Evolutionary conservation across 495 filamentous ascomycete species (phyloP).

Genomic region (Podospora conica): DNA sequence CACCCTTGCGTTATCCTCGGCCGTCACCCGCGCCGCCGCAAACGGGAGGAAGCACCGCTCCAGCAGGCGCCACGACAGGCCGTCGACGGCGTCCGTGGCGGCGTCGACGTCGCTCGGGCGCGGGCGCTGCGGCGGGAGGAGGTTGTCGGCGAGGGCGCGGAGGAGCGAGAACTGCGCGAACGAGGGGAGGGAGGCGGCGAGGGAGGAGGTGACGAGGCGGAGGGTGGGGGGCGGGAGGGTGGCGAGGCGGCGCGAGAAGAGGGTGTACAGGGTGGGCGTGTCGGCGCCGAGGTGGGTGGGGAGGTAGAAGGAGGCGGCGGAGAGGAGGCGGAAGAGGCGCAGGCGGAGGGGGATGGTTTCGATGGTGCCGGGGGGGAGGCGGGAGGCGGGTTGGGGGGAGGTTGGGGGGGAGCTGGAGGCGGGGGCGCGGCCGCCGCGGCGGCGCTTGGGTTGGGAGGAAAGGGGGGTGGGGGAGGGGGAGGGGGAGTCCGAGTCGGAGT

Average conservation of each 20-base stretch:
- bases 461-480: not conserved
- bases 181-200: slow-evolving; percentile 38
- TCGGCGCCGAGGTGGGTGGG: slow-evolving; percentile 45
- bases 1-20: slow-evolving; percentile 74
- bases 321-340: slow-evolving; percentile 48
- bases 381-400: not conserved
- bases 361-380: slow-evolving; percentile 40
- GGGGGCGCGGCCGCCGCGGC: not conserved
- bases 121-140: slow-evolving; percentile 53
- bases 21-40: slow-evolving; percentile 54
- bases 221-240: slow-evolving; percentile 65
- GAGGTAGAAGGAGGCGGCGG: slow-evolving; percentile 22
- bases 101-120: slow-evolving; percentile 36
- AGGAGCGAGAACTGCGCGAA: slow-evolving; percentile 54
- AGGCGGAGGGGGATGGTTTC: slow-evolving; percentile 58
- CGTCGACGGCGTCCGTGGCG: slow-evolving; percentile 28
- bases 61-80: slow-evolving; percentile 54
- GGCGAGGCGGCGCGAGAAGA: slow-evolving; percentile 58
- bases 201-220: slow-evolving; percentile 57
- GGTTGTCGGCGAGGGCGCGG: slow-evolving; percentile 55
- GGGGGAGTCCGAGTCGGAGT: slow-evolving; percentile 11
- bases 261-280: slow-evolving; percentile 67
- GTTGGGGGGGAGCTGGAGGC: not conserved
- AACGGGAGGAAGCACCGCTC: slow-evolving; percentile 66
- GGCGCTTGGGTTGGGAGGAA: not conserved